Evolutionary conservation across 768 basidiomycete genomes (phyloP).

Genomic region (Tephrocybe sp.): DNA sequence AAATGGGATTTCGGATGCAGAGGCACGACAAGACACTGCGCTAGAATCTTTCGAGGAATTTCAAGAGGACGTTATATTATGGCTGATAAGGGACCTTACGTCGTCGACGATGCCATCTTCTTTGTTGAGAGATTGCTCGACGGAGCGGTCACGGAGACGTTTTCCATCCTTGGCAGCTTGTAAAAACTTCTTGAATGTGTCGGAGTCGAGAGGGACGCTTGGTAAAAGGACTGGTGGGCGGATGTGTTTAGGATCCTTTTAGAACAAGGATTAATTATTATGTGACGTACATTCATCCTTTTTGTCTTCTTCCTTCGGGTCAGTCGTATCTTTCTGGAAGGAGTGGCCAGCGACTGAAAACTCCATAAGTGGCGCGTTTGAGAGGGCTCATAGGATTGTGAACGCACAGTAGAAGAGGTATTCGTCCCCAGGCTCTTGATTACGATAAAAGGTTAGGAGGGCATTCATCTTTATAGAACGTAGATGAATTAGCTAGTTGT

Average conservation of each 20-base stretch:
- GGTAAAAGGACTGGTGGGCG: too few relatives aligned
- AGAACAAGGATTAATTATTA: too few relatives aligned
- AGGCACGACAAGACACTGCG: too few relatives aligned
- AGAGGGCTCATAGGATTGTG: background rate
- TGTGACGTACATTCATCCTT: background rate
- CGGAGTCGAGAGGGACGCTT: background rate
- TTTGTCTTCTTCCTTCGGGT: background rate
- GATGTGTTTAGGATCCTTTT: too few relatives aligned
- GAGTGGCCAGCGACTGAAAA: background rate
- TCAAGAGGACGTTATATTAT: background rate
- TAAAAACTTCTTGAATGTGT: background rate
- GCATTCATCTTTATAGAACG: background rate
- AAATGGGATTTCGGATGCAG: too few relatives aligned
- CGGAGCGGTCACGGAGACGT: too few relatives aligned
- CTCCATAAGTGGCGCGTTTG: background rate
- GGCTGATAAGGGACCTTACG: background rate
- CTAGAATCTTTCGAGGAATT: background rate
- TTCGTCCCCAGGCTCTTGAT: background rate
- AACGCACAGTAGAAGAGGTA: conserved; percentile 6
- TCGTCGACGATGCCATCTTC: background rate
- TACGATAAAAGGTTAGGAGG: background rate
- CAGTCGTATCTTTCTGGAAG: background rate
- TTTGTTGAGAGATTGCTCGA: background rate
- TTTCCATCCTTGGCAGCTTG: background rate
- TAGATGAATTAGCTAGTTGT: too few relatives aligned